Evolutionary conservation across 2,329 filamentous ascomycete species (phyloP).

Genomic region (Mariannaea sp.): DNA sequence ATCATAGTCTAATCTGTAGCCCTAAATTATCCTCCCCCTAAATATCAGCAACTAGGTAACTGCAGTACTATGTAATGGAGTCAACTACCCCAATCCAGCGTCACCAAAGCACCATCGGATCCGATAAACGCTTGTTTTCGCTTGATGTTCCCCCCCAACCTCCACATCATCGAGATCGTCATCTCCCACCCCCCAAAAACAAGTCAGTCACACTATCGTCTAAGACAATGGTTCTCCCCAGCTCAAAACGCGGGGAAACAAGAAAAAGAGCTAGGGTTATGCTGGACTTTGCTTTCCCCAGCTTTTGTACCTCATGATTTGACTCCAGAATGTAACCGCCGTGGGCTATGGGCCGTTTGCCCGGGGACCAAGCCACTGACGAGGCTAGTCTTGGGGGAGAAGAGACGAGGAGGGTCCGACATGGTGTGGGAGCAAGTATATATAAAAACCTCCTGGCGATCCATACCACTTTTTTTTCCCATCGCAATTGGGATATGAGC

Average conservation of each 20-base stretch:
- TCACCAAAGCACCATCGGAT: constrained; percentile 25
- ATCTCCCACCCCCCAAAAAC: not conserved
- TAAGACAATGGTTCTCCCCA: constrained; percentile 17
- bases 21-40: too few relatives aligned
- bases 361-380: constrained; percentile 4
- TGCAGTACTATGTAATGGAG: too few relatives aligned
- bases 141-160: too few relatives aligned
- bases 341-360: not conserved
- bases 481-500: not conserved
- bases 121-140: constrained; percentile 18
- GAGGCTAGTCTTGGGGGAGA: constrained; percentile 20
- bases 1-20: too few relatives aligned
- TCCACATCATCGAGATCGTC: not conserved
- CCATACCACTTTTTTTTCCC: constrained; percentile 3
- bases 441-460: constrained; percentile 31
- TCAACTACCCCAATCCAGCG: too few relatives aligned
- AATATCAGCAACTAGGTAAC: too few relatives aligned
- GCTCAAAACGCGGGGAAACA: constrained; percentile 11
- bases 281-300: too few relatives aligned
- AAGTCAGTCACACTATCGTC: too few relatives aligned
- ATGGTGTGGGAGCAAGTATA: constrained; percentile 13
- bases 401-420: not conserved
- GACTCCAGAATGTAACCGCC: not conserved
- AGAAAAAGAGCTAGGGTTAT: not conserved
- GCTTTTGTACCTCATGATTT: not conserved